These are phyloP conservation scores for Gyromitra esculenta DNA, from an alignment of 2,329 filamentous ascomycete genomes.

Conservation along the genomic window DNA sequence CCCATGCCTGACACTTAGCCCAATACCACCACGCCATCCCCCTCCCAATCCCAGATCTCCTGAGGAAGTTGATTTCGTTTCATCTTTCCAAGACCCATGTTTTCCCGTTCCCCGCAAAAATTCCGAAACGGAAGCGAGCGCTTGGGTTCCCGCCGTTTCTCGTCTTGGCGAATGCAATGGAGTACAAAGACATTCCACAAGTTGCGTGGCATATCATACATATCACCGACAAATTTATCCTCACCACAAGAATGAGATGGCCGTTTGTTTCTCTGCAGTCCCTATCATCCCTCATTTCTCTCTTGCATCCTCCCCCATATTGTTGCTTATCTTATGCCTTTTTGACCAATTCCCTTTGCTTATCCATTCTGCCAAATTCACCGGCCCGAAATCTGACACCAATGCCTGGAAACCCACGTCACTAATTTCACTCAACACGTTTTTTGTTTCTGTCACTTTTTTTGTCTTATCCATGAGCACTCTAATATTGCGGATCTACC, in stretches of 20 bases:
- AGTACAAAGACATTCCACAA: conserved; percentile 38
- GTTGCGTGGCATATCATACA: conserved; percentile 46
- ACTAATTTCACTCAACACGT: conserved; percentile 29
- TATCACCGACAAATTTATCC: conserved; percentile 40
- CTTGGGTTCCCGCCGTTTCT: conserved; percentile 28
- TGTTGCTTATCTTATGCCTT: conserved; percentile 17
- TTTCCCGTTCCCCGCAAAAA: conserved; percentile 41
- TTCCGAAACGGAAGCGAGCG: conserved; percentile 35
- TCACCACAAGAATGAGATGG: conserved; percentile 48
- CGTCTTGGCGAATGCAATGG: conserved; percentile 1
- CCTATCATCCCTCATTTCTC: conserved; percentile 14
- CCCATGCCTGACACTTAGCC: conserved; percentile 13
- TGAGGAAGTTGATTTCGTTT: conserved; percentile 40
- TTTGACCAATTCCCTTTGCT: conserved; percentile 17
- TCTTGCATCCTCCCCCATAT: neutral
- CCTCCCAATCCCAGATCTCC: conserved; percentile 21
- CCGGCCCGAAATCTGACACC: conserved; percentile 32
- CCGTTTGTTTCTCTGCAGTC: conserved; percentile 25
- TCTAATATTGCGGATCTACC: conserved; percentile 18
- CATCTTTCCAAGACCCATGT: conserved; percentile 22
- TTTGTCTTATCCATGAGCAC: conserved; percentile 21
- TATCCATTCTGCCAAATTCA: conserved; percentile 41
- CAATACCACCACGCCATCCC: conserved; percentile 33
- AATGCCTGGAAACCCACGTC: conserved; percentile 45
- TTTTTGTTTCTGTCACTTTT: conserved; percentile 9